Evolutionary conservation across 768 basidiomycete genomes (phyloP), one percentile per base, ranked within the genome.

Genomic region (Macrolepiota albuminosa): DNA sequence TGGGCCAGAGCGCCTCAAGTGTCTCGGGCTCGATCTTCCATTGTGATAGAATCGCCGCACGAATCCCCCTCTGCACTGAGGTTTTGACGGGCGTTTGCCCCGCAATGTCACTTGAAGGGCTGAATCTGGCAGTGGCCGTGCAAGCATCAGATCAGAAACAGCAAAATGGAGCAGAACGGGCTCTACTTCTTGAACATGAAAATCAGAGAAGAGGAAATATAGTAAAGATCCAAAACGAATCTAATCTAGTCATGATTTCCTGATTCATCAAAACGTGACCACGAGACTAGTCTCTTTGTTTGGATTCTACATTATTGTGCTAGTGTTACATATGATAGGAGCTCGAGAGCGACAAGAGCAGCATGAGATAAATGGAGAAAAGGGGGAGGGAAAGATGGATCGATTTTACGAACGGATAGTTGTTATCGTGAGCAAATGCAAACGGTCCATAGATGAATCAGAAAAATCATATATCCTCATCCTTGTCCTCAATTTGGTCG

Each of bases 1-100:
- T 99, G 3, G 95, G 93, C 97, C 97, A 99, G 54, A 99, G 83
- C 66, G 83, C 83, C 70, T 99, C 97, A 34, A 98, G 76, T 2
- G 87, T 85, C 63, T 91, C 92, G 45, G 84, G 81, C 62, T 87
- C 84, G 54, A 92, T 82, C 67, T 86, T 90, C 82, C 93, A 89
- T 71, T 96, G 94, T 21, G 88, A 82, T 52, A 97, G 79, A 36
- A 97, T 77, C 48, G 79, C 80, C 26, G 87, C 76, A 58, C 97
- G 87, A 73, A 98, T 94, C 65, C 84, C 82, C 69, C 97, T 83
- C 71, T 98, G 96, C 7, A 93, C 88, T 29, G 95, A 98, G 37
- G 93, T 87, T 73, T 98, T 98, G 60, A 98, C 84, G 42, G 90
- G 89, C 13, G 93, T 94, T 65, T 95, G 93, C 37, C 90, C 87